A percentile compares a stretch with the other conserved stretches of the same genome.
phyloP scores from a whole-genome alignment of 441 rosid genomes.

The Melastoma candidum region DNA sequence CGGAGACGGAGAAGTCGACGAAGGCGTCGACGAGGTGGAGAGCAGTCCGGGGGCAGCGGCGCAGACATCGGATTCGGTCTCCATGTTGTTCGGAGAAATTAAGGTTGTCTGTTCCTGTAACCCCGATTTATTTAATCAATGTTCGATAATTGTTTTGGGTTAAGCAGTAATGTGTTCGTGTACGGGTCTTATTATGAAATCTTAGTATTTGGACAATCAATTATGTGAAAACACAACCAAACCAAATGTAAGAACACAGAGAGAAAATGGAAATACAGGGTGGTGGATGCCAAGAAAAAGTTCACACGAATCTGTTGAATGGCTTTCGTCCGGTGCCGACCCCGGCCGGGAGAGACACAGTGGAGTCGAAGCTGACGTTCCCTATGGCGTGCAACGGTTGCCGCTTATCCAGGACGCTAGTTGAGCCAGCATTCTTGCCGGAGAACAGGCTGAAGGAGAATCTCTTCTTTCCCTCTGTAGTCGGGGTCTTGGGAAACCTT shows the following conservation, averaged over 20 bases:
- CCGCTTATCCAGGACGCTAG: conserved; percentile 23
- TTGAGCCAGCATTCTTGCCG: conserved; percentile 48
- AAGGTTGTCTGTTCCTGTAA: too few species aligned
- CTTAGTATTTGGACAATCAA: too few species aligned
- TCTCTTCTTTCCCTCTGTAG: conserved; percentile 54
- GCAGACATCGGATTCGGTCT: conserved; percentile 21
- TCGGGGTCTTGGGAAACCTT: conserved; percentile 51
- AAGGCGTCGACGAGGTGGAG: conserved; percentile 66
- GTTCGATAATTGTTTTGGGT: too few species aligned
- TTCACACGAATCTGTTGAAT: conserved; percentile 94
- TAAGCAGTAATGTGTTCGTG: too few species aligned
- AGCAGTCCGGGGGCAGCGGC: conserved; percentile 37
- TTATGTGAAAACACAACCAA: too few species aligned
- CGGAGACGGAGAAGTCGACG: conserved; percentile 64
- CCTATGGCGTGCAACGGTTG: conserved; percentile 18
- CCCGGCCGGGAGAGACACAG: conserved; percentile 64
- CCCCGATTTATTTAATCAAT: too few species aligned
- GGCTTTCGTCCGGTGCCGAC: conserved; percentile 52
- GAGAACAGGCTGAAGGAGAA: conserved; percentile 60
- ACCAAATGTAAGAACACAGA: neutral
- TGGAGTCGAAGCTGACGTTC: conserved; percentile 71
- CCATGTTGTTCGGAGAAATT: too few species aligned
- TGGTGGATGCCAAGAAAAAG: conserved; percentile 17
- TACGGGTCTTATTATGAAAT: too few species aligned
- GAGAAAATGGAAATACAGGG: neutral